Evolutionary conservation across 257 asterid species (phyloP), one percentile per base, ranked within the genome.

Genomic region (Phtheirospermum japonicum): DNA sequence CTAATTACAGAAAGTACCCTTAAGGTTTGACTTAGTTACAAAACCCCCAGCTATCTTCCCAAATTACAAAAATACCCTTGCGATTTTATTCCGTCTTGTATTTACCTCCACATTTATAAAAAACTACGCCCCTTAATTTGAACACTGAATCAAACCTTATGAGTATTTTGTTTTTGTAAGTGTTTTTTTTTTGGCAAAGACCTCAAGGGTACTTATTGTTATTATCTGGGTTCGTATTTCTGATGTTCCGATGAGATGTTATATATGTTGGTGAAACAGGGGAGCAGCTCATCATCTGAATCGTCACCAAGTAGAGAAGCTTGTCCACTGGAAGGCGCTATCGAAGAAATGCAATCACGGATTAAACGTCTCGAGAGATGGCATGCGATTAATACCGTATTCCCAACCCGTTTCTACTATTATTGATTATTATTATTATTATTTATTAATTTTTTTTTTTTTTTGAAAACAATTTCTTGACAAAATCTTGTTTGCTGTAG

Each of bases 341-440:
- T 89, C 11, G 99, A 93, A 71, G 97, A 93, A 30, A 83, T 93
- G 97, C 96, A 93, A 70, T 72, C 95, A 0, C 79, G 97, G 70
- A 83, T 93, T 61, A 89, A 78, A 80, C 92, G 92, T 57, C 89
- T 93, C 11, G 99, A 93, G 68, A 80, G 92, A 74, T 85, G 92
- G 96, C 90, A 87, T 3, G 73, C 82, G 0, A 89, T 93, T 52
- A 93, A 89, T 66, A 83, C 97, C 23, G 99, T 93, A 71, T 51
- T 62, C 45, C 63, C 77, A 4, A 17, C 61, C 61, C 62, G 13
- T 17, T 46, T 9, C 14, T 20, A 14, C 8, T 18, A 45, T 45
- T 14, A 13, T 5, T 4, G n/a, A n/a, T n/a, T n/a, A n/a, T n/a
- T n/a, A n/a, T n/a, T n/a, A n/a, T n/a, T n/a, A n/a, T n/a, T n/a